Evolutionary conservation across 106 monocot species (phyloP).

Genomic region (Hemerocallis citrina): DNA sequence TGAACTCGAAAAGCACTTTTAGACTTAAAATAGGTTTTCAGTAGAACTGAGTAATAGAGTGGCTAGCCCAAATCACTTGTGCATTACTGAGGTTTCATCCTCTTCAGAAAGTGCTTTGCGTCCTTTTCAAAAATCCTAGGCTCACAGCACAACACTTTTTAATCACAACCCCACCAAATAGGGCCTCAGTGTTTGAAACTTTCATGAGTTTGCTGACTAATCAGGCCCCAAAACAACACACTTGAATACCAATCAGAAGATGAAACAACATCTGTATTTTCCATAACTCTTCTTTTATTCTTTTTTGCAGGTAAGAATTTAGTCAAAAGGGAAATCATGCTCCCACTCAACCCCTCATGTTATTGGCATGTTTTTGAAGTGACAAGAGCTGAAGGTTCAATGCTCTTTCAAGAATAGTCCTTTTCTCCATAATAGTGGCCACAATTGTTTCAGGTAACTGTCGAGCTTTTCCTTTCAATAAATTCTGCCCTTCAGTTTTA

Average conservation of each 20-base stretch:
- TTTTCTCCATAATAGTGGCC: background rate
- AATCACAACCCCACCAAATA: too few species aligned
- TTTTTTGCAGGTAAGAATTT: background rate
- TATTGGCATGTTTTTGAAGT: background rate
- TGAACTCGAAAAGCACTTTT: too few species aligned
- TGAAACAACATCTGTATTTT: background rate
- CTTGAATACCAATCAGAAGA: background rate
- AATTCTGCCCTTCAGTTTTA: background rate
- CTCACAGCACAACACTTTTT: too few species aligned
- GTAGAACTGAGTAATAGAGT: too few species aligned
- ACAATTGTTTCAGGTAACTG: slow-evolving; percentile 2
- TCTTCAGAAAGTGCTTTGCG: too few species aligned
- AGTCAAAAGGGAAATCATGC: slow-evolving; percentile 2
- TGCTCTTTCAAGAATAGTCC: background rate
- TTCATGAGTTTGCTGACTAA: background rate
- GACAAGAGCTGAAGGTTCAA: background rate
- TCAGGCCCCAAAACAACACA: background rate
- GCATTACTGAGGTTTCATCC: too few species aligned
- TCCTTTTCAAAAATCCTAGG: too few species aligned
- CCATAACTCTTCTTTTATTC: background rate
- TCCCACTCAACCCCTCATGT: background rate
- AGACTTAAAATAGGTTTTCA: too few species aligned
- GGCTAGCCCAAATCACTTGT: too few species aligned
- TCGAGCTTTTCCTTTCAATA: background rate
- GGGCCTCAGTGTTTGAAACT: background rate